These are phyloP conservation scores for Fraxinus floribunda DNA, from an alignment of 305 asterid species.

Conservation along the genomic window DNA sequence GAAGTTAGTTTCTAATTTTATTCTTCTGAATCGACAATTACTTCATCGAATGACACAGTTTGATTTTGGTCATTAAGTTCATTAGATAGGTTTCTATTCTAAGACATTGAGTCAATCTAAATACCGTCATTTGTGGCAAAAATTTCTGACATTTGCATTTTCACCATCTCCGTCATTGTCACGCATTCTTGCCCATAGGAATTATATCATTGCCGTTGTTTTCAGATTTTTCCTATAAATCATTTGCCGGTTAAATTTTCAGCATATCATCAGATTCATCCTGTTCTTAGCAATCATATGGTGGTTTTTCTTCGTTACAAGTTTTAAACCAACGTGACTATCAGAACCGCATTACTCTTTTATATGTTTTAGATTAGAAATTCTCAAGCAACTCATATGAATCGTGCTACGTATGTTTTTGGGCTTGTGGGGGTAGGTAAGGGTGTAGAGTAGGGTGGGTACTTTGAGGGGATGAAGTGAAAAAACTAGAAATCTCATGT, in stretches of 20 bases:
- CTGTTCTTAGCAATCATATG: slow-evolving; percentile 71
- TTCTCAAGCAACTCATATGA: slow-evolving; percentile 91
- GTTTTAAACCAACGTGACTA: slow-evolving; percentile 60
- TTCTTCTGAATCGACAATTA: slow-evolving; percentile 85
- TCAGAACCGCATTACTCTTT: slow-evolving; percentile 74
- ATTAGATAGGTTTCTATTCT: slow-evolving; percentile 8
- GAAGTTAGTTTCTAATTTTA: slow-evolving; percentile 47
- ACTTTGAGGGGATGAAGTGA: background rate
- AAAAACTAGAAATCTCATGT: background rate
- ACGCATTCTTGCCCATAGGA: slow-evolving; percentile 85
- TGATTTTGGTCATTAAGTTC: slow-evolving; percentile 38
- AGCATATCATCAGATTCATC: slow-evolving; percentile 54
- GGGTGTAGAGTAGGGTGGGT: background rate
- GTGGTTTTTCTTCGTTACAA: slow-evolving; percentile 63
- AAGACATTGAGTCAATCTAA: slow-evolving; percentile 54
- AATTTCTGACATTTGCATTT: slow-evolving; percentile 53
- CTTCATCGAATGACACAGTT: slow-evolving; percentile 46
- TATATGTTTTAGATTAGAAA: slow-evolving; percentile 33
- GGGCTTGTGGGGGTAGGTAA: background rate
- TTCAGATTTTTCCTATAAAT: background rate
- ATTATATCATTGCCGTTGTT: slow-evolving; percentile 41
- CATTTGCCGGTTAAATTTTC: slow-evolving; percentile 48
- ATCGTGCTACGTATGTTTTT: slow-evolving; percentile 12
- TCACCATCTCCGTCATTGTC: slow-evolving; percentile 64
- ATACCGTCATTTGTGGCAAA: slow-evolving; percentile 51